Evolutionary conservation across 495 filamentous ascomycete genomes (phyloP), one percentile per base, ranked within the genome.

Genomic region (Beverwykella pulmonaria): DNA sequence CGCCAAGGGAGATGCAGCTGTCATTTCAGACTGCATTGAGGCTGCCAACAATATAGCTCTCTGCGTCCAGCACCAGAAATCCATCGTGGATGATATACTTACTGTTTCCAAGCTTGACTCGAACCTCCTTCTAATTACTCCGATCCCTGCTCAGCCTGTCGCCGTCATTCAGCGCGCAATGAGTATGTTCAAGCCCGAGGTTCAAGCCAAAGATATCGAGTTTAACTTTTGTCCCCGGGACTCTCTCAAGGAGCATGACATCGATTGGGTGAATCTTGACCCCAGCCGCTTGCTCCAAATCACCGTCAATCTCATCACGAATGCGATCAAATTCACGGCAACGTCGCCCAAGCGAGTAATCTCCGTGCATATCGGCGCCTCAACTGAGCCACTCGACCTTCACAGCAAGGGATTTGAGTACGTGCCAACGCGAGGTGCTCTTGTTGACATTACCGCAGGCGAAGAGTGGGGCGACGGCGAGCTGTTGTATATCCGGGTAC

Each of bases 81-180:
- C 50, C 5, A 59, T 68, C 22, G 53, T 68, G 19, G 65, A 68
- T 34, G 65, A 68, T 20, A 47, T 68, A 2, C 60, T 68, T 9
- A 68, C 60, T n/a, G 25, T 68, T 10, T 68, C 65, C 7, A 68
- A 68, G 22, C 44, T 68, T n/a, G 65, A 68, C 25, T 68, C 65
- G 14, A 56, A 49, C n/a, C 47, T 68, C 20, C 47, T 63, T 12
- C 39, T 41, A 1, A 59, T 68, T 12, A 59, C 52, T 2, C 65
- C 65, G 14, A 41, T 59, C 4, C 59, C 44, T 0, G 53, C 63
- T 0, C 52, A 58, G n/a, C 27, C 59, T 1, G 41, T 53, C 3
- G 20, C 6, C 1, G 59, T 63, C 19, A 39, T 68, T 10, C 34
- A 44, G 2, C 19, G 63, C 8, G 58, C 46, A 25, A 20, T 63